Evolutionary conservation across 1,284 basidiomycete genomes (phyloP).

Genomic region (Tylopilus sp.): DNA sequence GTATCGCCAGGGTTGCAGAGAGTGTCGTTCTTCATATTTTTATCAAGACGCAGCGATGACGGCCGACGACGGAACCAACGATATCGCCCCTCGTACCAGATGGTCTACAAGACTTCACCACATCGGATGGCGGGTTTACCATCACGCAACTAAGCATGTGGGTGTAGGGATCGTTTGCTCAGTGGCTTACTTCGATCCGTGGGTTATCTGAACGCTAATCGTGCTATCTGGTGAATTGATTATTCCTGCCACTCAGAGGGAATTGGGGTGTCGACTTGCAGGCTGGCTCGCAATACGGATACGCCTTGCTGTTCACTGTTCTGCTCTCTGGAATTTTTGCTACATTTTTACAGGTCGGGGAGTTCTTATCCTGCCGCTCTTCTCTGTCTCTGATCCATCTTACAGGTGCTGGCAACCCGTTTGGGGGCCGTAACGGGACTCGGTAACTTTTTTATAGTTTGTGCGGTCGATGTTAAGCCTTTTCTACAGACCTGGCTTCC

Average conservation of each 20-base stretch:
- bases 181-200: conserved; percentile 57
- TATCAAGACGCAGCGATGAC: conserved; percentile 13
- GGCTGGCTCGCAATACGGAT: conserved; percentile 63
- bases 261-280: conserved; percentile 59
- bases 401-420: conserved; percentile 44
- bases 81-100: background rate
- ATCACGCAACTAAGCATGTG: conserved; percentile 43
- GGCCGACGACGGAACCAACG: conserved; percentile 5
- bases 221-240: conserved; percentile 2
- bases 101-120: conserved; percentile 23
- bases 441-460: conserved; percentile 29
- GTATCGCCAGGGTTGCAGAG: background rate
- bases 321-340: conserved; percentile 67
- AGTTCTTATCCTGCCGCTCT: background rate
- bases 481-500: conserved; percentile 43
- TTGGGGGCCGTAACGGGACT: conserved; percentile 50
- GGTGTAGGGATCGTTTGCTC: conserved; percentile 51
- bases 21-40: background rate
- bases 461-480: background rate
- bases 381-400: conserved; percentile 6
- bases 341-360: conserved; percentile 51
- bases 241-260: conserved; percentile 35
- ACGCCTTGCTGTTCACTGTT: conserved; percentile 71
- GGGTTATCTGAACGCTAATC: conserved; percentile 17
- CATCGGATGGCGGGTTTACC: conserved; percentile 28